Percentiles rank a stretch among this genome's conserved stretches.
Conservation (phyloP, 2,329 filamentous ascomycete species). For the Alternaria panax region DNA sequence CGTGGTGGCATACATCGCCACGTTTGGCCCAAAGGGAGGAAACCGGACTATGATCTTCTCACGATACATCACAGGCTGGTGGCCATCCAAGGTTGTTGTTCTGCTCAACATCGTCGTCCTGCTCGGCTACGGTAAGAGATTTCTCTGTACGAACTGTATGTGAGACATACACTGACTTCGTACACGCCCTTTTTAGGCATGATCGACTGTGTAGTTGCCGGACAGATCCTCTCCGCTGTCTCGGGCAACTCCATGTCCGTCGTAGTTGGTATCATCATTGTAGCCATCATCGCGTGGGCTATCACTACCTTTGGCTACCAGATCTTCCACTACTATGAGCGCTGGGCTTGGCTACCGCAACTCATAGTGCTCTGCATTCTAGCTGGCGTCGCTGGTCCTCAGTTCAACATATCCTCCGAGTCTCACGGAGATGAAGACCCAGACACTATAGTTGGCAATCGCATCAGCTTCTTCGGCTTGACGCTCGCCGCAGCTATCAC, state of each 20-base stretch:
- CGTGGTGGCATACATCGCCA: slow-evolving; percentile 66
- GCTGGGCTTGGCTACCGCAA: slow-evolving; percentile 71
- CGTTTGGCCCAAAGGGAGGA: slow-evolving; percentile 67
- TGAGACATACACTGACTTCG: neutral
- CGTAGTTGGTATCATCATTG: slow-evolving; percentile 71
- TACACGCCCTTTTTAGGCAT: slow-evolving; percentile 43
- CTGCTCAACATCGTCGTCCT: slow-evolving; percentile 69
- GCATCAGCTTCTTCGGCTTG: slow-evolving; percentile 74
- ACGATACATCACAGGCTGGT: slow-evolving; percentile 69
- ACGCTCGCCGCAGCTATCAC: slow-evolving; percentile 70
- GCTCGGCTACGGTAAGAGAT: slow-evolving; percentile 60
- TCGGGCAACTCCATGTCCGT: slow-evolving; percentile 66
- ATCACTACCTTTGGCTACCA: slow-evolving; percentile 73
- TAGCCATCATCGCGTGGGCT: slow-evolving; percentile 67
- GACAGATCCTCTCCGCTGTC: slow-evolving; percentile 73
- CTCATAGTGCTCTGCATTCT: slow-evolving; percentile 67
- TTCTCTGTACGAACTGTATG: neutral
- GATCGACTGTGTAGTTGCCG: slow-evolving; percentile 71
- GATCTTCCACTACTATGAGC: slow-evolving; percentile 73
- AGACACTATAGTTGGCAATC: slow-evolving; percentile 62
- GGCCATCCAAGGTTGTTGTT: slow-evolving; percentile 69
- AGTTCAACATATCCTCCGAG: slow-evolving; percentile 63
- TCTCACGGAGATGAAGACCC: slow-evolving; percentile 59
- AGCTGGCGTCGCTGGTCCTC: slow-evolving; percentile 66
- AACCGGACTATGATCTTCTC: slow-evolving; percentile 68